Evolutionary conservation across 192 early-diverging fungal genomes (phyloP).

Genomic region (Linnemannia hyalina): DNA sequence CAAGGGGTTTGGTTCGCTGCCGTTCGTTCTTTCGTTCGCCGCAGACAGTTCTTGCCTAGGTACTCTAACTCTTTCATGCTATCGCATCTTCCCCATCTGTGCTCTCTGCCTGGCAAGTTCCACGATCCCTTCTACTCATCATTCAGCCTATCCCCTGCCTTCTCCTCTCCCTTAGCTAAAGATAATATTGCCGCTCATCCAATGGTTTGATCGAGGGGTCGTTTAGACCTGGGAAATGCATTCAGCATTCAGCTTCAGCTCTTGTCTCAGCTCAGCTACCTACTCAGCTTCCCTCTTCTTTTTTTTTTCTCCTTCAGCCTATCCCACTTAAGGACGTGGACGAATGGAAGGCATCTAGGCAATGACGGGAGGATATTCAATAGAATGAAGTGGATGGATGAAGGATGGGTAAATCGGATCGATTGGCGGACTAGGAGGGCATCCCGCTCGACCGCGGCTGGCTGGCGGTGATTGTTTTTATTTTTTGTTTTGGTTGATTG

Average conservation of each 20-base stretch:
- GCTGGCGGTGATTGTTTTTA: no score
- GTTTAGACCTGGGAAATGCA: not conserved
- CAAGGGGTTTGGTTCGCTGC: no score
- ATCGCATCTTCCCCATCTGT: not conserved
- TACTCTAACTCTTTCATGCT: not conserved
- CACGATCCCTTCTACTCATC: not conserved
- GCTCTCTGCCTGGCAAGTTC: not conserved
- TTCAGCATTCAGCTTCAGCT: not conserved
- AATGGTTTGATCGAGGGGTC: not conserved
- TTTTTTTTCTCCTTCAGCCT: not conserved
- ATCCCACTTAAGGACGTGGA: not conserved
- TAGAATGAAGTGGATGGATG: not conserved
- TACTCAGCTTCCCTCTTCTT: not conserved
- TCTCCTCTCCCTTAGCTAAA: not conserved
- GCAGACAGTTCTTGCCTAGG: no score
- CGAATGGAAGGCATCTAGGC: not conserved
- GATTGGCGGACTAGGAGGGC: no score
- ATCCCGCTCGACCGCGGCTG: no score
- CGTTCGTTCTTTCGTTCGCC: no score
- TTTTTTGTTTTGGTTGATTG: not conserved
- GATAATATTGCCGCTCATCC: not conserved
- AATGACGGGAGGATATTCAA: not conserved
- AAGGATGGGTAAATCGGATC: no score
- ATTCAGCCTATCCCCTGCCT: not conserved
- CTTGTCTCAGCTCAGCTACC: not conserved